Conservation (phyloP, 148 eudicot genomes). For the Fagopyrum esculentum region DNA sequence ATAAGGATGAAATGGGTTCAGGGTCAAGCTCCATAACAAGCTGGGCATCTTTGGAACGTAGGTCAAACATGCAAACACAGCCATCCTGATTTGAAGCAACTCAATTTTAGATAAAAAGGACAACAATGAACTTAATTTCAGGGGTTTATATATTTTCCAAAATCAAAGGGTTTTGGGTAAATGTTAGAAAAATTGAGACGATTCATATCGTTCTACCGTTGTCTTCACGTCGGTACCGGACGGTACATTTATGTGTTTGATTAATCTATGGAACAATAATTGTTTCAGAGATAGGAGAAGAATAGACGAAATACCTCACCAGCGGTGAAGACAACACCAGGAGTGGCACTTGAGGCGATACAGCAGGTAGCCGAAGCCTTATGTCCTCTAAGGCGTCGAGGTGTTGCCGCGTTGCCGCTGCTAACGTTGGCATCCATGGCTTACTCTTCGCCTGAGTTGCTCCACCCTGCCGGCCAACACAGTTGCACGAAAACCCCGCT, state of each 20-base stretch:
- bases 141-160: neutral
- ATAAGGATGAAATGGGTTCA: slow-evolving; percentile 66
- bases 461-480: neutral
- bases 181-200: neutral
- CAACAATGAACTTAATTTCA: neutral
- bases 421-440: neutral
- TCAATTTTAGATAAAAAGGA: neutral
- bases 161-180: neutral
- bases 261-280: neutral
- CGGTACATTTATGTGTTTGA: neutral
- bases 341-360: slow-evolving; percentile 55
- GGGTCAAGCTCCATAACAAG: slow-evolving; percentile 46
- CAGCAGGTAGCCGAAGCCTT: slow-evolving; percentile 62
- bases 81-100: slow-evolving; percentile 55
- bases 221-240: neutral
- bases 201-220: neutral
- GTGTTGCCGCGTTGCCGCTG: neutral
- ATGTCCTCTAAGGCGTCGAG: slow-evolving; percentile 61
- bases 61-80: slow-evolving; percentile 64
- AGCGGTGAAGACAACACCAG: slow-evolving; percentile 62
- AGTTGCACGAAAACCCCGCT: neutral
- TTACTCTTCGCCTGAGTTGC: neutral
- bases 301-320: slow-evolving; percentile 44
- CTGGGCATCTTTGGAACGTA: slow-evolving; percentile 77
- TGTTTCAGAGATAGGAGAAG: neutral